Conservation (phyloP, 2,329 filamentous ascomycete species). For the Sordariomycetes sp. region DNA sequence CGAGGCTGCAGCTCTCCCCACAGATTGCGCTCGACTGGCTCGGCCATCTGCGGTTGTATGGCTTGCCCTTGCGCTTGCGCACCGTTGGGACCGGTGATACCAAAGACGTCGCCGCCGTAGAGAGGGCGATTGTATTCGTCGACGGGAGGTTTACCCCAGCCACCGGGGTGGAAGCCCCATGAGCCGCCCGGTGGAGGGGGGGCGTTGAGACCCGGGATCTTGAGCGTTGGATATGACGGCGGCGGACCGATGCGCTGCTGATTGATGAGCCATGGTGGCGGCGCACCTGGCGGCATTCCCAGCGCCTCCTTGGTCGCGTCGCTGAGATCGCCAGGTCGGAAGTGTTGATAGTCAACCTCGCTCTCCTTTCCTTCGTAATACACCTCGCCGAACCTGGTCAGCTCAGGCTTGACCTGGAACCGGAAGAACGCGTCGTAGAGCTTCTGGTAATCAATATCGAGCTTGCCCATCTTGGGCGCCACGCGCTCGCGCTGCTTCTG, state of each 20-base stretch:
- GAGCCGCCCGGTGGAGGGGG: slow-evolving; percentile 80
- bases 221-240: slow-evolving; percentile 89
- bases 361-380: slow-evolving; percentile 99
- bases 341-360: slow-evolving; percentile 86
- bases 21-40: slow-evolving; percentile 75
- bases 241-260: slow-evolving; percentile 90
- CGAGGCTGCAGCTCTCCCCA: slow-evolving; percentile 89
- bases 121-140: slow-evolving; percentile 88
- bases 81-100: slow-evolving; percentile 45
- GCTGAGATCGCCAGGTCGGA: slow-evolving; percentile 82
- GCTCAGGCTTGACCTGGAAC: slow-evolving; percentile 89
- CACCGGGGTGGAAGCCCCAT: slow-evolving; percentile 93
- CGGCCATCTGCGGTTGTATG: slow-evolving; percentile 43
- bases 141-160: slow-evolving; percentile 91
- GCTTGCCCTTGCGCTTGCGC: slow-evolving; percentile 25
- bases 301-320: slow-evolving; percentile 87
- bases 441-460: slow-evolving; percentile 98
- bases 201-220: slow-evolving; percentile 89
- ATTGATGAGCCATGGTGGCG: slow-evolving; percentile 95
- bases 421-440: slow-evolving; percentile 98
- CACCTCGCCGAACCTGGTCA: slow-evolving; percentile 95
- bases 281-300: slow-evolving; percentile 85
- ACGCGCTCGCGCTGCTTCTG: slow-evolving; percentile 94
- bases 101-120: slow-evolving; percentile 92
- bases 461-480: slow-evolving; percentile 88